Evolutionary conservation across 2,329 filamentous ascomycete genomes (phyloP).

Genomic region (Sarocladium strictum): DNA sequence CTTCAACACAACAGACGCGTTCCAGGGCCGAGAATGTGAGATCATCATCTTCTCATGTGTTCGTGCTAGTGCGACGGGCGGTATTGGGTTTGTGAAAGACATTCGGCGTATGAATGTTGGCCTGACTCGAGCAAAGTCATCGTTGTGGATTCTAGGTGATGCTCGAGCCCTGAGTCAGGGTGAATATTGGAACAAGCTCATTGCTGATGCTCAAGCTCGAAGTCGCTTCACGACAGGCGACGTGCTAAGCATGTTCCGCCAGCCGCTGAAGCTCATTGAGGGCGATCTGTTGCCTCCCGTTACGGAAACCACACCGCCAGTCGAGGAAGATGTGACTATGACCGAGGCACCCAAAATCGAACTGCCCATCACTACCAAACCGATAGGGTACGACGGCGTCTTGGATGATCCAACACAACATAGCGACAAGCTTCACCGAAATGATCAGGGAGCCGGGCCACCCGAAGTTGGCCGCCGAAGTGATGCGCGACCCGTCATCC

Average conservation of each 20-base stretch:
- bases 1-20: slow-evolving; percentile 98
- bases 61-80: slow-evolving; percentile 82
- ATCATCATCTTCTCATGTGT: slow-evolving; percentile 99
- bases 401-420: not conserved
- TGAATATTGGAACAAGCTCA: slow-evolving; percentile 83
- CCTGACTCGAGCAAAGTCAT: slow-evolving; percentile 92
- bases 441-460: not conserved
- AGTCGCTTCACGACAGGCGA: slow-evolving; percentile 70
- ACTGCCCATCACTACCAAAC: not conserved
- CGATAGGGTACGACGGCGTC: not conserved
- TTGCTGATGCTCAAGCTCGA: slow-evolving; percentile 71
- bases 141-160: slow-evolving; percentile 93
- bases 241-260: slow-evolving; percentile 42
- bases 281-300: slow-evolving; percentile 12
- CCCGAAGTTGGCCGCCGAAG: not conserved
- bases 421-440: not conserved
- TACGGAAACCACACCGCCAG: not conserved
- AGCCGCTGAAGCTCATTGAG: slow-evolving; percentile 30
- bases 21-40: slow-evolving; percentile 93
- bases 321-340: not conserved
- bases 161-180: slow-evolving; percentile 80
- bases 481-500: slow-evolving; percentile 30
- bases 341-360: not conserved
- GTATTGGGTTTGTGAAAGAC: slow-evolving; percentile 97
- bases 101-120: slow-evolving; percentile 99